Evolutionary conservation across 768 basidiomycete species (phyloP).

Genomic region (Suillus hirtellus): DNA sequence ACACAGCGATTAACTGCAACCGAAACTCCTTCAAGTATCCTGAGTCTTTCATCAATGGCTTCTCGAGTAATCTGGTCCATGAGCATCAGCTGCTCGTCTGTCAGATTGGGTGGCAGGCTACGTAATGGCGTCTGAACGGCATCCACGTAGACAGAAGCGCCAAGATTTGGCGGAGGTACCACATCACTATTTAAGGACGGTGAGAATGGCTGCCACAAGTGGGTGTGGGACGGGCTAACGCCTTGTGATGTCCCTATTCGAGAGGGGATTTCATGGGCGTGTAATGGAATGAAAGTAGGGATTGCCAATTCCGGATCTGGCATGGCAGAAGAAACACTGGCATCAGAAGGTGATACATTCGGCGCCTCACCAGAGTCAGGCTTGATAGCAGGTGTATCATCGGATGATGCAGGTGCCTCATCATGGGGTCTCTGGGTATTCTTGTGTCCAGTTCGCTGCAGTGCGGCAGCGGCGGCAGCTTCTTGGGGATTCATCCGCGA

Average conservation of each 20-base stretch:
- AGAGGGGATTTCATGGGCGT: slow-evolving; percentile 3
- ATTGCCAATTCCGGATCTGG: background rate
- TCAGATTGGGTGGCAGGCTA: slow-evolving; percentile 36
- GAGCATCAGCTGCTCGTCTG: slow-evolving; percentile 60
- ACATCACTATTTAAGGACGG: slow-evolving; percentile 11
- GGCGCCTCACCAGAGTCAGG: background rate
- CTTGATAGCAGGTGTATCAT: background rate
- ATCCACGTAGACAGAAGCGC: slow-evolving; percentile 3
- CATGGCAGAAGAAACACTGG: background rate
- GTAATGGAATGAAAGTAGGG: slow-evolving; percentile 5
- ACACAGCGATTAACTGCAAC: slow-evolving; percentile 70
- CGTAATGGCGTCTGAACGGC: slow-evolving; percentile 4
- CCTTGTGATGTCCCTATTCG: background rate
- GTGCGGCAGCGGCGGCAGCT: slow-evolving; percentile 68
- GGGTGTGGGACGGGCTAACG: background rate
- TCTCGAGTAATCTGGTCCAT: slow-evolving; percentile 73
- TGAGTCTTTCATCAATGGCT: slow-evolving; percentile 82
- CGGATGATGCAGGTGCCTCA: background rate
- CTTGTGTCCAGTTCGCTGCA: slow-evolving; percentile 44
- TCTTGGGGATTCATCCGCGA: slow-evolving; percentile 38
- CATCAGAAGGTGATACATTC: background rate
- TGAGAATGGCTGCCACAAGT: slow-evolving; percentile 11
- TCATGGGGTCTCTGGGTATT: background rate
- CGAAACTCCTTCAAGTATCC: slow-evolving; percentile 78
- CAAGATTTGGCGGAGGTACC: too few relatives aligned